These are phyloP conservation scores for Zygoascus tannicola DNA, from an alignment of 805 yeast genomes.

Conservation along the genomic window DNA sequence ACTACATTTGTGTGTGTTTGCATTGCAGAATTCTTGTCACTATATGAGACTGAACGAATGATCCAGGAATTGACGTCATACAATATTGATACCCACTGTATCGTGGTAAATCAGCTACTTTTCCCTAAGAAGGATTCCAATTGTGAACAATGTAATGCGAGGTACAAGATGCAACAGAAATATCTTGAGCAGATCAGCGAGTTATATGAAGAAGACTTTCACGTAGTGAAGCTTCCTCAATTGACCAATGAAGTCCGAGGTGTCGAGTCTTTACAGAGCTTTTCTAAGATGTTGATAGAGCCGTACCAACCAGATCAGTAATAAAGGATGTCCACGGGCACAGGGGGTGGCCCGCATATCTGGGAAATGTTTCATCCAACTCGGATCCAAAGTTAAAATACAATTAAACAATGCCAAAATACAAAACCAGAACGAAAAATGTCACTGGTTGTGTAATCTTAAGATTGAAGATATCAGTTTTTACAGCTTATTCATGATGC, in stretches of 20 bases:
- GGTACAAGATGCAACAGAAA: conserved; percentile 94
- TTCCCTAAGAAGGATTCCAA: conserved; percentile 63
- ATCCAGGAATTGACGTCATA: conserved; percentile 92
- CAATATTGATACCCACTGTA: conserved; percentile 94
- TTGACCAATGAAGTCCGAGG: conserved; percentile 95
- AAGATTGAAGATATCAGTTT: too few species aligned
- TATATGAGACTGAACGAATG: conserved; percentile 96
- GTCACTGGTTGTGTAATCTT: too few species aligned
- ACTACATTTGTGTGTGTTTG: conserved; percentile 93
- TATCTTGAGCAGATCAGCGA: conserved; percentile 93
- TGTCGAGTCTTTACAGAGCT: conserved; percentile 68
- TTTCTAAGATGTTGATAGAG: conserved; percentile 68
- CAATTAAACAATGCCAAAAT: too few species aligned
- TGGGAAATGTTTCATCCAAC: too few species aligned
- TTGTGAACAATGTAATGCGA: conserved; percentile 84
- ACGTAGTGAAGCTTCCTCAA: conserved; percentile 89
- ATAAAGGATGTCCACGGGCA: too few species aligned
- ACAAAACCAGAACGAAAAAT: too few species aligned
- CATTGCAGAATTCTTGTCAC: conserved; percentile 89
- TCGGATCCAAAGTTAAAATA: too few species aligned
- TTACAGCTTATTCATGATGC: too few species aligned
- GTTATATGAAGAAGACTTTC: conserved; percentile 85
- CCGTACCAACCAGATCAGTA: conserved; percentile 43
- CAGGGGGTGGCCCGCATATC: too few species aligned
- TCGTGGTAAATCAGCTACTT: conserved; percentile 87